These are phyloP conservation scores for Chytriomyces sp. DNA, from an alignment of 192 early-diverging fungal species.

Conservation along the genomic window DNA sequence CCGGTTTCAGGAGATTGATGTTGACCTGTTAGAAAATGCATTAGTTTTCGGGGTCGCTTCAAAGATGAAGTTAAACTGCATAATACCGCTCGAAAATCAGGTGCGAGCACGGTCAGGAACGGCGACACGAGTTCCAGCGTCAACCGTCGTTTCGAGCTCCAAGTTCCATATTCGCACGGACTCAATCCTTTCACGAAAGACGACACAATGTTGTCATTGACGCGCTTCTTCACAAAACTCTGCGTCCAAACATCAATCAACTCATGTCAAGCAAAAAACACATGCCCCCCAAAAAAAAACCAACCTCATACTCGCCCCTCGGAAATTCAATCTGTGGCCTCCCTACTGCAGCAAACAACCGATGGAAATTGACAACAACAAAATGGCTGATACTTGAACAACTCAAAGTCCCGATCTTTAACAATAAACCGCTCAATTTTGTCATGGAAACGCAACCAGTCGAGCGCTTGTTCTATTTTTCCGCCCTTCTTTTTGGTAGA, in stretches of 20 bases:
- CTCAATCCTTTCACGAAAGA: conserved; percentile 59
- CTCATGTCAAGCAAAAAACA: conserved; percentile 18
- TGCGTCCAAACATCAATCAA: neutral
- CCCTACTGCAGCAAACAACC: conserved; percentile 75
- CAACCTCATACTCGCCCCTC: conserved; percentile 74
- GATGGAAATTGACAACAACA: conserved; percentile 75
- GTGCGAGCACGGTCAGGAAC: conserved; percentile 78
- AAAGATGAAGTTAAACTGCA: too few relatives aligned
- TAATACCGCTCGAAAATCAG: conserved; percentile 67
- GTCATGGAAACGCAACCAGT: conserved; percentile 88
- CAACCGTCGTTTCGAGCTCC: conserved; percentile 50
- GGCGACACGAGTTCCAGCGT: conserved; percentile 66
- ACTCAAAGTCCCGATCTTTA: conserved; percentile 55
- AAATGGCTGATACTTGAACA: conserved; percentile 73
- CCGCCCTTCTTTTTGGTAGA: conserved; percentile 23
- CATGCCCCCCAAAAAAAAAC: neutral
- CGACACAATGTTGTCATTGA: conserved; percentile 54
- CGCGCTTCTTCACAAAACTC: conserved; percentile 45
- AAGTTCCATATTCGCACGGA: conserved; percentile 53
- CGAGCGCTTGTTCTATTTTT: conserved; percentile 68
- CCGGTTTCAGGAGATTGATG: conserved; percentile 63
- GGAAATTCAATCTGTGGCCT: conserved; percentile 71
- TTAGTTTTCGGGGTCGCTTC: too few relatives aligned
- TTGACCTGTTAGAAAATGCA: conserved; percentile 52
- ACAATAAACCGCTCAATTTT: conserved; percentile 57